Conservation (phyloP, 345 rosid species). For the Physaria fendleri region DNA sequence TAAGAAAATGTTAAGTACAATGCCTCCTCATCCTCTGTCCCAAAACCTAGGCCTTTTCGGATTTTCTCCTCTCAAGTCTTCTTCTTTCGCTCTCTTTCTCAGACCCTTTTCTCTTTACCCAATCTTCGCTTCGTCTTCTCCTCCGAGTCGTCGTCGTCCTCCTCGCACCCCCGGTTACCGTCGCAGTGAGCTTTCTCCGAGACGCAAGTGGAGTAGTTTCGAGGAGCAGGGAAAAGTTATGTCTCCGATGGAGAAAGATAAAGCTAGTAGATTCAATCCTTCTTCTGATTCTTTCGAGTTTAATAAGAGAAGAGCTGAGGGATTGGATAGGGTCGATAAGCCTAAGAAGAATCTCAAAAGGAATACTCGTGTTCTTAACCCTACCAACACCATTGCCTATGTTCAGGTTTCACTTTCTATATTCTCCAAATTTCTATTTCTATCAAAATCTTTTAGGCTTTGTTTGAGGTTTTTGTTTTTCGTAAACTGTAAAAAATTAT, state of each 20-base stretch:
- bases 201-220: constrained; percentile 35
- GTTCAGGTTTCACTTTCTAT: constrained; percentile 53
- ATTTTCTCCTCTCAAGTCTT: constrained; percentile 35
- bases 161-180: constrained; percentile 34
- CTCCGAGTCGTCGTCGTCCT: constrained; percentile 31
- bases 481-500: background rate
- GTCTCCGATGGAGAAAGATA: constrained; percentile 40
- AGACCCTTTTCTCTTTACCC: constrained; percentile 29
- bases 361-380: constrained; percentile 63
- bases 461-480: too few relatives aligned
- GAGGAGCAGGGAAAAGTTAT: constrained; percentile 23
- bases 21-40: constrained; percentile 34
- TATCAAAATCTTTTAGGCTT: too few relatives aligned
- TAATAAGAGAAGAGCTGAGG: constrained; percentile 82
- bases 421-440: background rate
- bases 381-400: constrained; percentile 79
- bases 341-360: constrained; percentile 67
- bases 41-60: constrained; percentile 33
- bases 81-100: constrained; percentile 32
- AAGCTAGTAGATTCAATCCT: background rate
- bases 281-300: constrained; percentile 44
- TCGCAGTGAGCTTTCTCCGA: constrained; percentile 24
- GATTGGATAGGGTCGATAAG: constrained; percentile 46
- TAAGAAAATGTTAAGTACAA: constrained; percentile 25
- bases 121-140: constrained; percentile 31